Base-by-base conservation (phyloP, 805 yeast species). In the Debaryomyces prosopidis region DNA sequence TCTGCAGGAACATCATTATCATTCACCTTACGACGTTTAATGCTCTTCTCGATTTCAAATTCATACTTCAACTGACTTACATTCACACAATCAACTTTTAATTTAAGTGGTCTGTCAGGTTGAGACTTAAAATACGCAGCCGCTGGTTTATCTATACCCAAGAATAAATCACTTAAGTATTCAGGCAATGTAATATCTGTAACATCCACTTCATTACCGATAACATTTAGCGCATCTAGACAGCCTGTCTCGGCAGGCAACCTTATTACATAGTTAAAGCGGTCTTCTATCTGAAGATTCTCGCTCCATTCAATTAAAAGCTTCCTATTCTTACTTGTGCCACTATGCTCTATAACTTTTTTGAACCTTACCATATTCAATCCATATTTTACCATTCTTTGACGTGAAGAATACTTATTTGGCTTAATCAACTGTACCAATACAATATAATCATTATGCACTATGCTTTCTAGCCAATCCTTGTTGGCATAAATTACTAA, bases 401-500 rank as follows among this genome's bases (percentile, higher is more conserved):
- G 20, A 18, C 45, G 47, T 16, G 52, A 57, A 1, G 63, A 58
- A 27, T 46, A 55, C 33, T 54, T 57, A 40, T 58, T 60, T 0
- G 71, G 69, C 41, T 57, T 59, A 9, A 57, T 52, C 10, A 68
- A 40, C 30, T 62, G 65, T 12, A 65, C 10, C 14, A 65, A 45
- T 3, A 53, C 51, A 3, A 65, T 40, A 11, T 30, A 19, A 15
- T 44, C 50, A 33, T 34, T 23, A 20, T 36, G 35, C 35, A 12
- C 10, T 9, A 39, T 8, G 10, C 11, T 28, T 5, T 36, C 31
- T 14, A 20, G 40, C 39, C 26, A 42, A 28, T 36, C 41, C 15
- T 49, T 48, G 15, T 36, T 38, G 4, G 14, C 16, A 4, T 18
- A 5, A 15, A 20, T 17, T 2, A 28, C 17, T 6, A 42, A 10